Evolutionary conservation across 2,329 filamentous ascomycete species (phyloP).

Genomic region (Alternaria sp.): DNA sequence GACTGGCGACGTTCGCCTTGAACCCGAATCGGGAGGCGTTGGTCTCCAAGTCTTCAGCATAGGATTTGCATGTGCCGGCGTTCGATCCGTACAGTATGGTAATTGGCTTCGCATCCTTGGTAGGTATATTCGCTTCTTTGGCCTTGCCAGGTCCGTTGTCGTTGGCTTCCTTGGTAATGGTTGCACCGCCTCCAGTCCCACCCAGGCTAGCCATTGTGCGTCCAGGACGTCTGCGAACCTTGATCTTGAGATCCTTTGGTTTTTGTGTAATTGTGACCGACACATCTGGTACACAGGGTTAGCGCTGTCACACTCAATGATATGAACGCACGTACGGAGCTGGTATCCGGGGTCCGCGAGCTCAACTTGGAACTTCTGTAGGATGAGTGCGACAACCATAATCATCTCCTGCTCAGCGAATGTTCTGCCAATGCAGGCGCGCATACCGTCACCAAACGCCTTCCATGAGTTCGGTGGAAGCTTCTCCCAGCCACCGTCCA

Average conservation of each 20-base stretch:
- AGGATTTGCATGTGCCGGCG: conserved; percentile 74
- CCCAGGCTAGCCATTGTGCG: conserved; percentile 8
- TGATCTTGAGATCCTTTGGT: conserved; percentile 11
- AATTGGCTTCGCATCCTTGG: conserved; percentile 53
- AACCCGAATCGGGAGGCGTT: conserved; percentile 66
- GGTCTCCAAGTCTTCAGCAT: conserved; percentile 68
- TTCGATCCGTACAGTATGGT: conserved; percentile 77
- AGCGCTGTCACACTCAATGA: not conserved
- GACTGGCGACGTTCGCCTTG: conserved; percentile 45
- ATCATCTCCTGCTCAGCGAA: conserved; percentile 75
- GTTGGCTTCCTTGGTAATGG: not conserved
- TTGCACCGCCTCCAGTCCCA: not conserved
- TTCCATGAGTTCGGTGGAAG: conserved; percentile 20
- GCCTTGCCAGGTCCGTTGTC: not conserved
- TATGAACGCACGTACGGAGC: conserved; percentile 39
- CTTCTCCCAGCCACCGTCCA: conserved; percentile 10
- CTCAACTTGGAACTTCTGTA: conserved; percentile 75
- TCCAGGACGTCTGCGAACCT: conserved; percentile 9
- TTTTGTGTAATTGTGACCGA: conserved; percentile 10
- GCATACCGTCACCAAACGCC: conserved; percentile 75
- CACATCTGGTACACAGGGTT: not conserved
- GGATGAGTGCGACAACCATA: conserved; percentile 47
- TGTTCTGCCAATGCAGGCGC: conserved; percentile 73
- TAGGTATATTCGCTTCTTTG: not conserved
- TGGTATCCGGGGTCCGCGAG: conserved; percentile 67